Conservation (phyloP, 2,329 filamentous ascomycete genomes). For the Penicillium sp. region DNA sequence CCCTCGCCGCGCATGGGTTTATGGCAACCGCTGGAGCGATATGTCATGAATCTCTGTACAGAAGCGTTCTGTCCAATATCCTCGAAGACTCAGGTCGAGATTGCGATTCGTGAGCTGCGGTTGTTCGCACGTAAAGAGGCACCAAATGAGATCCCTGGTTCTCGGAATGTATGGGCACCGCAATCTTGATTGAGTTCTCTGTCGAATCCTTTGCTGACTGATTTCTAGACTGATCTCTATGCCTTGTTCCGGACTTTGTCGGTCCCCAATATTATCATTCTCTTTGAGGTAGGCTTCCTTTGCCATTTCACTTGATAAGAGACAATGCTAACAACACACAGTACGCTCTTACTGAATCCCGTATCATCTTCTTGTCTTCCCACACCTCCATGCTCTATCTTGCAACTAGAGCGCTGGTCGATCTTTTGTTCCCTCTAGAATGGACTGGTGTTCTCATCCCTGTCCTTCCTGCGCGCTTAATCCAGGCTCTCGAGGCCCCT, state of each 20-base stretch:
- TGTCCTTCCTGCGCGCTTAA: constrained; percentile 78
- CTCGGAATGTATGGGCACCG: constrained; percentile 60
- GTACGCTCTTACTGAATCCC: constrained; percentile 86
- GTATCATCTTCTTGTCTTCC: constrained; percentile 93
- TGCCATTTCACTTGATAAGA: background rate
- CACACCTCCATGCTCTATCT: constrained; percentile 96
- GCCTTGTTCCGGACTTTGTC: constrained; percentile 87
- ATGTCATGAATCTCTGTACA: constrained; percentile 94
- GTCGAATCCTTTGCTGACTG: constrained; percentile 12
- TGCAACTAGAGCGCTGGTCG: constrained; percentile 81
- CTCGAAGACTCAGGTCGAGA: constrained; percentile 93
- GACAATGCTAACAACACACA: constrained; percentile 17
- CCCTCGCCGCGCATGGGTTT: constrained; percentile 88
- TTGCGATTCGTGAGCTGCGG: constrained; percentile 83
- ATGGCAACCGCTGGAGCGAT: constrained; percentile 95
- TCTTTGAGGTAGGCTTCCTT: constrained; percentile 65
- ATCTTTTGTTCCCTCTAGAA: constrained; percentile 82
- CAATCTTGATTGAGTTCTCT: constrained; percentile 1
- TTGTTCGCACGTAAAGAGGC: constrained; percentile 93
- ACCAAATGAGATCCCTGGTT: constrained; percentile 86
- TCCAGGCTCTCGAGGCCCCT: constrained; percentile 89
- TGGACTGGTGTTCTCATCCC: constrained; percentile 96
- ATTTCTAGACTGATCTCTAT: constrained; percentile 72
- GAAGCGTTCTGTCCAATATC: constrained; percentile 89
- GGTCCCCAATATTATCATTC: constrained; percentile 84